A percentile compares a stretch with the other conserved stretches of the same genome.
Evolutionary conservation across 2,329 filamentous ascomycete species (phyloP).

Genomic region (Apiospora sp.): DNA sequence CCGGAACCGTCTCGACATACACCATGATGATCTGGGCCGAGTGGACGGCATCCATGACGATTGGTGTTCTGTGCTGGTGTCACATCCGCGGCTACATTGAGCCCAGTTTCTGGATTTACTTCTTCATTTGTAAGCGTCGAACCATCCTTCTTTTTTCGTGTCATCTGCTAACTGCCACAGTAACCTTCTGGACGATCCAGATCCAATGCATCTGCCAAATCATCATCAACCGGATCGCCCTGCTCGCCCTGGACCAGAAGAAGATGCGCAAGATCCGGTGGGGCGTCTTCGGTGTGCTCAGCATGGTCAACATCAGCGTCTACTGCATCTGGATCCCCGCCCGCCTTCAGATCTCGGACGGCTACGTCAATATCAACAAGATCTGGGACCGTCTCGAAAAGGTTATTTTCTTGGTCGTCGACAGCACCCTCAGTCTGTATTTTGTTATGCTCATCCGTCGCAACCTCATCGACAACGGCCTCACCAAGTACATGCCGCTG

Average conservation of each 20-base stretch:
- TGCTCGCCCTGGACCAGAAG: conserved; percentile 50
- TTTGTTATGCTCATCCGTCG: conserved; percentile 54
- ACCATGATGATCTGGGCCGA: conserved; percentile 47
- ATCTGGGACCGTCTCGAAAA: conserved; percentile 61
- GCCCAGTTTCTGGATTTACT: conserved; percentile 27
- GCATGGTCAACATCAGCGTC: conserved; percentile 56
- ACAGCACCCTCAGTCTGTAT: conserved; percentile 54
- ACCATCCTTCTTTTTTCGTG: no score
- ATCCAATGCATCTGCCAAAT: conserved; percentile 59
- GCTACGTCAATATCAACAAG: conserved; percentile 51
- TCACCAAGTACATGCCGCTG: conserved; percentile 54
- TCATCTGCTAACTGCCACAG: not conserved
- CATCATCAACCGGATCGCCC: conserved; percentile 57
- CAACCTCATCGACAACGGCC: conserved; percentile 53
- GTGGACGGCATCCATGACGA: conserved; percentile 37
- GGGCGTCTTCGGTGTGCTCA: conserved; percentile 49
- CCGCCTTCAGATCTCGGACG: conserved; percentile 49
- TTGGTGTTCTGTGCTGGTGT: conserved; percentile 41
- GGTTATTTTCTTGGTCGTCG: conserved; percentile 53
- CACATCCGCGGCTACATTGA: conserved; percentile 25
- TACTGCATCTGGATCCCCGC: conserved; percentile 60
- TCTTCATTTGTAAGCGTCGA: conserved; percentile 26
- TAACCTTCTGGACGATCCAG: conserved; percentile 29
- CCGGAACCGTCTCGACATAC: conserved; percentile 39
- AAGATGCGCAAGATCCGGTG: conserved; percentile 50